These are phyloP conservation scores for Torrubiellomyces zombiae DNA, from an alignment of 2,329 filamentous ascomycete species.

Conservation along the genomic window DNA sequence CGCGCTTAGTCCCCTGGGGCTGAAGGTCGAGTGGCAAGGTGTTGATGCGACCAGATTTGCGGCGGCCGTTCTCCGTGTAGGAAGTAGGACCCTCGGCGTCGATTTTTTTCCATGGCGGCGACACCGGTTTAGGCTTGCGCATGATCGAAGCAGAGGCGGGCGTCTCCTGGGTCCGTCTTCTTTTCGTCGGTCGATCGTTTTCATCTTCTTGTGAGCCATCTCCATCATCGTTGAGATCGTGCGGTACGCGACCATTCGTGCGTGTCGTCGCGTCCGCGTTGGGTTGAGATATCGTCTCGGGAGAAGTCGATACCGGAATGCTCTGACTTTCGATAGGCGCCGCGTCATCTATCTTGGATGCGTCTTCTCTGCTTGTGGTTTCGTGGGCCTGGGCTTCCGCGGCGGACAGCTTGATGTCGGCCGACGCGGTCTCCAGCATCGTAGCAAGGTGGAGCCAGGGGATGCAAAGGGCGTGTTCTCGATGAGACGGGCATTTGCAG, in stretches of 20 bases:
- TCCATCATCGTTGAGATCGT: slow-evolving; percentile 42
- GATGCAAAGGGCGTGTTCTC: slow-evolving; percentile 33
- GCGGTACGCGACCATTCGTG: slow-evolving; percentile 16
- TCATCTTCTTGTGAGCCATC: slow-evolving; percentile 19
- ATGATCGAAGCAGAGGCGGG: slow-evolving; percentile 19
- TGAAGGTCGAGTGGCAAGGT: slow-evolving; percentile 35
- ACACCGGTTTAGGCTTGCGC: slow-evolving; percentile 37
- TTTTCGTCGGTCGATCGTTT: slow-evolving; percentile 42
- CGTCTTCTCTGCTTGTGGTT: slow-evolving; percentile 9
- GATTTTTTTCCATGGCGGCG: slow-evolving; percentile 86
- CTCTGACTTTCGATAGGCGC: slow-evolving; percentile 6
- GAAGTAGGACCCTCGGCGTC: slow-evolving; percentile 75
- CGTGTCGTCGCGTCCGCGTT: slow-evolving; percentile 8
- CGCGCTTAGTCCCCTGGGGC: slow-evolving; percentile 30
- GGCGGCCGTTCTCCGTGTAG: slow-evolving; percentile 56
- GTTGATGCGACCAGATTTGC: slow-evolving; percentile 51
- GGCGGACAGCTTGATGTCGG: slow-evolving; percentile 22
- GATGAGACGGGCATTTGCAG: slow-evolving; percentile 41
- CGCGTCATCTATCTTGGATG: slow-evolving; percentile 7
- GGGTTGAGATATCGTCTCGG: slow-evolving; percentile 7
- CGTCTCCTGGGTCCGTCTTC: slow-evolving; percentile 40
- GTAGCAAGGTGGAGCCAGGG: slow-evolving; percentile 26
- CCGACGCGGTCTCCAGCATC: slow-evolving; percentile 46
- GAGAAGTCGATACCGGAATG: slow-evolving; percentile 4
- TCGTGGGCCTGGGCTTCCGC: slow-evolving; percentile 12